These are phyloP conservation scores for Porcisia hertigi DNA, from an alignment of 208 protist genomes.

Conservation along the genomic window DNA sequence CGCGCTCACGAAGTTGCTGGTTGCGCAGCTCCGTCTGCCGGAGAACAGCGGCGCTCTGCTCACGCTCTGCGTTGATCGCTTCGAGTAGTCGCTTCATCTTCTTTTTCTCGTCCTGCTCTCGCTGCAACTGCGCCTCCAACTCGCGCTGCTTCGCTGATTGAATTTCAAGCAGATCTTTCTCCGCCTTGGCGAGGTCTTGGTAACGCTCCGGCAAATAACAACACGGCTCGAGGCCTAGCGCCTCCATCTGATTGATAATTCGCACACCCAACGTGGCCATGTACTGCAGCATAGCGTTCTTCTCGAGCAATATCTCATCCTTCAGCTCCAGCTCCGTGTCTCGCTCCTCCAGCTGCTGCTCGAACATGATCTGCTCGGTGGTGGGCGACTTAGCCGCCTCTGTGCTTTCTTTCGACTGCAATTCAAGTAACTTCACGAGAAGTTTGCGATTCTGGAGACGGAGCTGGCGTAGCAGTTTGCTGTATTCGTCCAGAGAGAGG, in stretches of 20 bases:
- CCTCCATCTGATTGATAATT: constrained; percentile 76
- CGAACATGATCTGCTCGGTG: constrained; percentile 19
- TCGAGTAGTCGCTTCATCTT: constrained; percentile 60
- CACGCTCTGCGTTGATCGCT: constrained; percentile 62
- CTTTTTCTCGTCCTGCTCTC: constrained; percentile 65
- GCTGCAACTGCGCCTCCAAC: constrained; percentile 53
- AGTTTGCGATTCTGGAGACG: constrained; percentile 58
- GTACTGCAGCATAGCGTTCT: constrained; percentile 77
- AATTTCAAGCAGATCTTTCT: constrained; percentile 50
- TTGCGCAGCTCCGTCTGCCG: constrained; percentile 42
- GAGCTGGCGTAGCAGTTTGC: constrained; percentile 56
- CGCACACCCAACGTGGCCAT: constrained; percentile 64
- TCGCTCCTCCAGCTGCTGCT: constrained; percentile 62
- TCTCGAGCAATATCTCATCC: constrained; percentile 80
- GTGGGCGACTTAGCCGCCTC: constrained; percentile 1
- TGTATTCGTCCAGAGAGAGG: constrained; percentile 73
- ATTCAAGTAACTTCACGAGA: constrained; percentile 35
- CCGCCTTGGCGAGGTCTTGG: constrained; percentile 56
- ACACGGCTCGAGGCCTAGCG: constrained; percentile 64
- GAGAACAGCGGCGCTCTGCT: constrained; percentile 57
- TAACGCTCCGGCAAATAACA: constrained; percentile 72
- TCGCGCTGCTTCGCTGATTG: constrained; percentile 62
- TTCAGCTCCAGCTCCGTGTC: constrained; percentile 71
- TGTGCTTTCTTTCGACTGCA: constrained; percentile 16
- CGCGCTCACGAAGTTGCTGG: constrained; percentile 60